These are phyloP conservation scores for Petunia axillaris DNA, from an alignment of 257 asterid genomes.

Conservation along the genomic window DNA sequence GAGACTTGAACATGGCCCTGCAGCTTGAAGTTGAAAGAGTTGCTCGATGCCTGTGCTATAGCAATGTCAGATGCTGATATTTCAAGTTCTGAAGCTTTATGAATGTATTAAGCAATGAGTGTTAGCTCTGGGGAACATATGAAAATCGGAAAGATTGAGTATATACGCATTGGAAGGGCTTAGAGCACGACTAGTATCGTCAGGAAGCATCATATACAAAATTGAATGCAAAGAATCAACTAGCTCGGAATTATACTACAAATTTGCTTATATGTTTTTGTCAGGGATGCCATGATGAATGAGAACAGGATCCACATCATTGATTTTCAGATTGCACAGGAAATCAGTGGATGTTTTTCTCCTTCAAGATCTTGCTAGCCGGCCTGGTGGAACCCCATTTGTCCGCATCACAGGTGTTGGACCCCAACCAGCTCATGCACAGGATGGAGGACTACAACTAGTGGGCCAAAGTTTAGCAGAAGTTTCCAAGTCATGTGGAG, in stretches of 20 bases:
- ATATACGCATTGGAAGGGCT: conserved; percentile 92
- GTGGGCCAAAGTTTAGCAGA: conserved; percentile 65
- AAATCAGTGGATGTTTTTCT: conserved; percentile 74
- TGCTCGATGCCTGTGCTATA: conserved; percentile 72
- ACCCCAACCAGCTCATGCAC: conserved; percentile 65
- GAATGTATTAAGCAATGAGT: conserved; percentile 62
- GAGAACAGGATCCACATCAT: conserved; percentile 72
- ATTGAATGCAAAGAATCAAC: conserved; percentile 86
- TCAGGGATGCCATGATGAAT: conserved; percentile 69
- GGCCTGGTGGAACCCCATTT: conserved; percentile 56
- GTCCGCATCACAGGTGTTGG: conserved; percentile 59
- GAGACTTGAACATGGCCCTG: conserved; percentile 69
- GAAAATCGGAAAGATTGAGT: conserved; percentile 51
- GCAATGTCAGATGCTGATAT: conserved; percentile 66
- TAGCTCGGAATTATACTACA: conserved; percentile 75
- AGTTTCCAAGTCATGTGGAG: conserved; percentile 64
- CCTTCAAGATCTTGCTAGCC: conserved; percentile 43
- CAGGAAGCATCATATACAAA: conserved; percentile 86
- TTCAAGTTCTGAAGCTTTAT: conserved; percentile 66
- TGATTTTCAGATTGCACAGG: conserved; percentile 93
- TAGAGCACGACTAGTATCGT: conserved; percentile 68
- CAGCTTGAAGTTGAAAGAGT: conserved; percentile 61
- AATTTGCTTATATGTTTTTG: conserved; percentile 76
- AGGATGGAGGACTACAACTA: conserved; percentile 78
- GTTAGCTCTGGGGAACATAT: conserved; percentile 87